Conservation (phyloP, 2,329 filamentous ascomycete species). For the Aureobasidium sp. region DNA sequence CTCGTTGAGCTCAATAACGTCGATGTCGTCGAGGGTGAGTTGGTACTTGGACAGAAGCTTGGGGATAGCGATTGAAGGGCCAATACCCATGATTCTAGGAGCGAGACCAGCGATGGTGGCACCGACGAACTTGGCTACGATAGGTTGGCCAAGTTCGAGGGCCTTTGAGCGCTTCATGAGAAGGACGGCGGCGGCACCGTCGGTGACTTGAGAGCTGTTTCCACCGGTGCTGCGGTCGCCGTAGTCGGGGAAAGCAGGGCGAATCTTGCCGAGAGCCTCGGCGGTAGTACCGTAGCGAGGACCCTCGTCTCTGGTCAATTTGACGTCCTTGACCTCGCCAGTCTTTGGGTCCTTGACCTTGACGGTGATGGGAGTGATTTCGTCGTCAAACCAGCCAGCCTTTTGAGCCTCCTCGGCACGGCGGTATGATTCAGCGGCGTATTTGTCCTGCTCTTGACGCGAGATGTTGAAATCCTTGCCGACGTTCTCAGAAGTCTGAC, state of each 20-base stretch:
- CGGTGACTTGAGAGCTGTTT: slow-evolving; percentile 90
- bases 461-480: slow-evolving; percentile 80
- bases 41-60: slow-evolving; percentile 80
- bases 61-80: slow-evolving; percentile 60
- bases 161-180: slow-evolving; percentile 93
- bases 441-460: slow-evolving; percentile 73
- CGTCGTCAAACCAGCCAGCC: slow-evolving; percentile 82
- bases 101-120: slow-evolving; percentile 84
- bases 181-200: slow-evolving; percentile 81
- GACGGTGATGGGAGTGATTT: slow-evolving; percentile 82
- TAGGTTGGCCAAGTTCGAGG: slow-evolving; percentile 76
- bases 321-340: slow-evolving; percentile 68
- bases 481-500: slow-evolving; percentile 95
- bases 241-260: slow-evolving; percentile 82
- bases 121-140: slow-evolving; percentile 89
- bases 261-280: slow-evolving; percentile 74
- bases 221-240: slow-evolving; percentile 81
- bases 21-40: slow-evolving; percentile 71
- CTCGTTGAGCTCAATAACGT: slow-evolving; percentile 92
- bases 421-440: slow-evolving; percentile 77
- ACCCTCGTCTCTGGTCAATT: slow-evolving; percentile 78
- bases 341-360: slow-evolving; percentile 76
- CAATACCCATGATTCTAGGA: slow-evolving; percentile 94
- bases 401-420: slow-evolving; percentile 86
- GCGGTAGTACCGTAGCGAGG: slow-evolving; percentile 83